A percentile compares a stretch with the other conserved stretches of the same genome.
These are phyloP conservation scores for Golubevia sp. DNA, from an alignment of 1,284 basidiomycete genomes.

Conservation along the genomic window DNA sequence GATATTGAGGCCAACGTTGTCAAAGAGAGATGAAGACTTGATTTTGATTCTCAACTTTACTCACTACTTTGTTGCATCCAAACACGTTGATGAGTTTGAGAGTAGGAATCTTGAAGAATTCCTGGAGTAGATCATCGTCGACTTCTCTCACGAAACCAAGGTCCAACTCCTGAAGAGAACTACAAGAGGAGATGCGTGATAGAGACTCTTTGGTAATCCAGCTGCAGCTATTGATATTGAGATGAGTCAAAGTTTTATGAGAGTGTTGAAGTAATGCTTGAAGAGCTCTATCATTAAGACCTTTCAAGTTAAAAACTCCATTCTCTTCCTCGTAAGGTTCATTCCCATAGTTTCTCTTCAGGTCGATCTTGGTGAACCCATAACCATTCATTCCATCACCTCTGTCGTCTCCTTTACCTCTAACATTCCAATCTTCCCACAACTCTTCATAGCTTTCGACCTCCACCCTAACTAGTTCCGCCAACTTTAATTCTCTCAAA, in stretches of 20 bases:
- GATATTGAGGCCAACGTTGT: no score
- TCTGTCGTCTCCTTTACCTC: no score
- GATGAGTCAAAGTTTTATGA: not conserved
- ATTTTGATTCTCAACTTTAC: not conserved
- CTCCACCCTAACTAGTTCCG: no score
- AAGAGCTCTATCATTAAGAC: not conserved
- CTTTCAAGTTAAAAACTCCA: not conserved
- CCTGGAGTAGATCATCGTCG: constrained; percentile 81
- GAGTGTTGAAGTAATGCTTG: not conserved
- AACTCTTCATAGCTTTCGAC: no score
- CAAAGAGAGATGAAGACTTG: not conserved
- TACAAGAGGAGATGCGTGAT: constrained; percentile 8
- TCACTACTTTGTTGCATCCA: constrained; percentile 43
- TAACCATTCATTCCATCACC: no score
- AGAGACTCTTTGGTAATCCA: not conserved
- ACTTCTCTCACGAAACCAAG: constrained; percentile 84
- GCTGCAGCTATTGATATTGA: not conserved
- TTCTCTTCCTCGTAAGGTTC: not conserved
- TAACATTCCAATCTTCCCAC: no score
- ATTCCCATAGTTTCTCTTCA: no score
- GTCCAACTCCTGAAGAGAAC: constrained; percentile 71
- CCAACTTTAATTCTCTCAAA: no score
- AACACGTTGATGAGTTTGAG: constrained; percentile 55
- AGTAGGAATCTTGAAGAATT: constrained; percentile 64
- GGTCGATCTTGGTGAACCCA: no score